Evolutionary conservation across 768 basidiomycete species (phyloP).

Genomic region (Chlorophyllum brunneum): DNA sequence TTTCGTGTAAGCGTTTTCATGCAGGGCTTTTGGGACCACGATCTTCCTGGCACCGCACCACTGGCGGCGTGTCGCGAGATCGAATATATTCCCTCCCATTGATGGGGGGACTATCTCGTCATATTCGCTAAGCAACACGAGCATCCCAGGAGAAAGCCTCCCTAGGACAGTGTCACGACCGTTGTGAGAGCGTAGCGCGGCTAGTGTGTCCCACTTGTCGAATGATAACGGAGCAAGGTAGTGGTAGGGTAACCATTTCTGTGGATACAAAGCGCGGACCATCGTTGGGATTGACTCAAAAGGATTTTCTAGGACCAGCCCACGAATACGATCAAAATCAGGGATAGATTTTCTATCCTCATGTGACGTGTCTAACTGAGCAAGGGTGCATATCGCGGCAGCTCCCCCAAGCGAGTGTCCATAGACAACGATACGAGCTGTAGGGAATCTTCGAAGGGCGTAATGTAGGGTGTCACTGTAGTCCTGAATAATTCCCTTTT

Average conservation of each 20-base stretch:
- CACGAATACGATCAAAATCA: slow-evolving; percentile 20
- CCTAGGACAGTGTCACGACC: slow-evolving; percentile 11
- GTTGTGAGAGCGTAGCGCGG: slow-evolving; percentile 18
- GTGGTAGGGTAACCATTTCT: slow-evolving; percentile 46
- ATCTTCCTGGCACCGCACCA: slow-evolving; percentile 16
- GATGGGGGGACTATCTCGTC: slow-evolving; percentile 43
- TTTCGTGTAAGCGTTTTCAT: slow-evolving; percentile 21
- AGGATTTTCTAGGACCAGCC: slow-evolving; percentile 47
- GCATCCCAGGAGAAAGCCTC: slow-evolving; percentile 20
- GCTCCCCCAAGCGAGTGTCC: slow-evolving; percentile 50
- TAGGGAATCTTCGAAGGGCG: slow-evolving; percentile 28
- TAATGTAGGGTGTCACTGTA: slow-evolving; percentile 31
- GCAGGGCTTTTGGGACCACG: slow-evolving; percentile 21
- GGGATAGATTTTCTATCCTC: not conserved
- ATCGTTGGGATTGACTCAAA: slow-evolving; percentile 43
- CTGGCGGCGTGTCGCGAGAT: not conserved
- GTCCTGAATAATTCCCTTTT: slow-evolving; percentile 36
- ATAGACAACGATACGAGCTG: slow-evolving; percentile 31
- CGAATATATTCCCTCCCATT: slow-evolving; percentile 30
- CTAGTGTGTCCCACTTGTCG: slow-evolving; percentile 44
- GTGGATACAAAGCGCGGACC: slow-evolving; percentile 44
- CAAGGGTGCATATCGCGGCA: slow-evolving; percentile 35
- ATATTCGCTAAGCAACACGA: slow-evolving; percentile 36
- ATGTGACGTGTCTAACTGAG: slow-evolving; percentile 13
- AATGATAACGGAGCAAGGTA: slow-evolving; percentile 39